Conservation (phyloP, 2,329 filamentous ascomycete species). For the Monosporascus sp. region DNA sequence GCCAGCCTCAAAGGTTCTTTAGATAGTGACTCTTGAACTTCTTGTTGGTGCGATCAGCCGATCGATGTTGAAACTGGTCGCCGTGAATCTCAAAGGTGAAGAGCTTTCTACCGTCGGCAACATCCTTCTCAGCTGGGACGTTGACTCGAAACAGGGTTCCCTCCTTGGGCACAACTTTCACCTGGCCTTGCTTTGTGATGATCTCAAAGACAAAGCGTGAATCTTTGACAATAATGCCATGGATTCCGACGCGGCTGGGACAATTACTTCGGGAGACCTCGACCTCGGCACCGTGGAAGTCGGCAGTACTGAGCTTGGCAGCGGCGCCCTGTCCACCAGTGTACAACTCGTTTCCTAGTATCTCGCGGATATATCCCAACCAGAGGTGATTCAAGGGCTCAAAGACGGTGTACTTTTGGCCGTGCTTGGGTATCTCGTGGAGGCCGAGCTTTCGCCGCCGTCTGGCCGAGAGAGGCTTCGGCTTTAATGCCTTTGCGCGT, state of each 20-base stretch:
- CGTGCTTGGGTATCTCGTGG: slow-evolving; percentile 66
- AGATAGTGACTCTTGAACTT: slow-evolving; percentile 88
- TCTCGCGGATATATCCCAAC: slow-evolving; percentile 78
- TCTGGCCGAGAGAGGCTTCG: slow-evolving; percentile 70
- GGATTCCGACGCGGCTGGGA: slow-evolving; percentile 73
- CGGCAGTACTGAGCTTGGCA: slow-evolving; percentile 75
- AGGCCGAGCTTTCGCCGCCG: slow-evolving; percentile 70
- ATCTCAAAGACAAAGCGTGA: slow-evolving; percentile 82
- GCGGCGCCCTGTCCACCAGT: slow-evolving; percentile 56
- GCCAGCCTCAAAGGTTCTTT: slow-evolving; percentile 57
- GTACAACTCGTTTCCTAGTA: slow-evolving; percentile 61
- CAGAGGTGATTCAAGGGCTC: slow-evolving; percentile 73
- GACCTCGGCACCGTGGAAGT: slow-evolving; percentile 83
- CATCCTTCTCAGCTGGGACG: slow-evolving; percentile 42
- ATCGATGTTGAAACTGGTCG: slow-evolving; percentile 77
- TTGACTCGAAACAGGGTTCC: slow-evolving; percentile 78
- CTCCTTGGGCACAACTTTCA: slow-evolving; percentile 86
- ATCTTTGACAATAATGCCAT: slow-evolving; percentile 85
- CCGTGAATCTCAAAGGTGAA: slow-evolving; percentile 84
- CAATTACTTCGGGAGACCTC: slow-evolving; percentile 81
- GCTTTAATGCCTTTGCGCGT: slow-evolving; percentile 43
- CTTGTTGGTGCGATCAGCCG: slow-evolving; percentile 79
- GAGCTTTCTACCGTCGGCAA: slow-evolving; percentile 1
- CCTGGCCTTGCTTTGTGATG: slow-evolving; percentile 62
- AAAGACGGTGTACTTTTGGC: slow-evolving; percentile 71